phyloP scores from a whole-genome alignment of 106 monocot species.

The Acanthochlamys bracteata region DNA sequence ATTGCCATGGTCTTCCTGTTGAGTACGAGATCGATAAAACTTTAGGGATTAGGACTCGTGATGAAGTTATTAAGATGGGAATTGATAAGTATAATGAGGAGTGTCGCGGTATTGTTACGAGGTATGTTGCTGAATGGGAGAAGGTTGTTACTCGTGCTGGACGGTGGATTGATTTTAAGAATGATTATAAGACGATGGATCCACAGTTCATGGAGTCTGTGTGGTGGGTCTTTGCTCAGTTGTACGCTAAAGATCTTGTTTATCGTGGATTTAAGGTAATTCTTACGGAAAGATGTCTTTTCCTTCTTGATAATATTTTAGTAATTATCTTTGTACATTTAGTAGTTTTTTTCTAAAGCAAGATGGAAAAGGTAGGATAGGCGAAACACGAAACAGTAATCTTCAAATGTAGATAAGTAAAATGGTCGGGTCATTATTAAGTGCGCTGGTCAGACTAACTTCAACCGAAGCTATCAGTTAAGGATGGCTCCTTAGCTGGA shows the following conservation, averaged over 20 bases:
- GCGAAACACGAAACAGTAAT: too few relatives aligned
- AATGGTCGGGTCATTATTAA: too few relatives aligned
- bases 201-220: constrained; percentile 73
- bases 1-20: constrained; percentile 95
- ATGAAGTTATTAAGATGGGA: constrained; percentile 72
- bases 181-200: constrained; percentile 99
- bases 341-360: too few relatives aligned
- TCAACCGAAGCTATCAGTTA: too few relatives aligned
- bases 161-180: constrained; percentile 90
- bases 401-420: too few relatives aligned
- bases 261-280: constrained; percentile 81
- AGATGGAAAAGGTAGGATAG: too few relatives aligned
- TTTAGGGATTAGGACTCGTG: constrained; percentile 47
- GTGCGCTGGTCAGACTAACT: too few relatives aligned
- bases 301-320: too few relatives aligned
- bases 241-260: constrained; percentile 74
- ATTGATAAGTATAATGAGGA: constrained; percentile 79
- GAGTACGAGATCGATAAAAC: constrained; percentile 92
- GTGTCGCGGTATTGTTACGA: constrained; percentile 79
- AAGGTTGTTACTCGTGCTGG: constrained; percentile 74
- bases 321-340: too few relatives aligned
- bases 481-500: too few relatives aligned
- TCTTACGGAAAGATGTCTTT: neutral
- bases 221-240: constrained; percentile 93
- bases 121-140: constrained; percentile 86